Conservation (phyloP, 1,284 basidiomycete species). For the Lentinus polychrous region DNA sequence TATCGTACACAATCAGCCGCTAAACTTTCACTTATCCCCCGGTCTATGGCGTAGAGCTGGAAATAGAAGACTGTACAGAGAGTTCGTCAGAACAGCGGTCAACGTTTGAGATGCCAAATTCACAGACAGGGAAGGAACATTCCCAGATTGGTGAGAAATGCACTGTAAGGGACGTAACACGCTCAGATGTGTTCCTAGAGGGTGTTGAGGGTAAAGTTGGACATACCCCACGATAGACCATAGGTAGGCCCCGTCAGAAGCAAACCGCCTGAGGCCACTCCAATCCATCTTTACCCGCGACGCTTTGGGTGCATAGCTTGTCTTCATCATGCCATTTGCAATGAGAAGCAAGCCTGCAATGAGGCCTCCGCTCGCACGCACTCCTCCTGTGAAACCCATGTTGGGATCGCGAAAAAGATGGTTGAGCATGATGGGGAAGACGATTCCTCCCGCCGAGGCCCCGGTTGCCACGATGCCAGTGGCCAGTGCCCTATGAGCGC, state of each 20-base stretch:
- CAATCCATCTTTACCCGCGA: conserved; percentile 8
- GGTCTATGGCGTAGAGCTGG: conserved; percentile 40
- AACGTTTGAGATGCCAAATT: conserved; percentile 3
- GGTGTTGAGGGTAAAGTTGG: not conserved
- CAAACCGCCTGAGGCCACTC: conserved; percentile 20
- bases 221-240: conserved; percentile 36
- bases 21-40: conserved; percentile 32
- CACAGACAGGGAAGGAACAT: conserved; percentile 44
- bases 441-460: conserved; percentile 40
- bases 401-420: conserved; percentile 24
- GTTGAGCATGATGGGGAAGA: conserved; percentile 47
- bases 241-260: conserved; percentile 37
- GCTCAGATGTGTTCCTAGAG: not conserved
- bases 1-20: conserved; percentile 43
- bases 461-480: conserved; percentile 45
- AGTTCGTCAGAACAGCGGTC: conserved; percentile 4
- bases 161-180: conserved; percentile 18
- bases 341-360: conserved; percentile 30
- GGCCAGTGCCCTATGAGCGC: conserved; percentile 37
- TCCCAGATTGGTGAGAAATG: conserved; percentile 38
- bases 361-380: conserved; percentile 34
- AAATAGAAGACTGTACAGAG: conserved; percentile 45
- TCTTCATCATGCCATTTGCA: conserved; percentile 35
- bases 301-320: conserved; percentile 27
- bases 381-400: conserved; percentile 33